phyloP scores from a whole-genome alignment of 78 protist species.

The Acrasis kona region DNA sequence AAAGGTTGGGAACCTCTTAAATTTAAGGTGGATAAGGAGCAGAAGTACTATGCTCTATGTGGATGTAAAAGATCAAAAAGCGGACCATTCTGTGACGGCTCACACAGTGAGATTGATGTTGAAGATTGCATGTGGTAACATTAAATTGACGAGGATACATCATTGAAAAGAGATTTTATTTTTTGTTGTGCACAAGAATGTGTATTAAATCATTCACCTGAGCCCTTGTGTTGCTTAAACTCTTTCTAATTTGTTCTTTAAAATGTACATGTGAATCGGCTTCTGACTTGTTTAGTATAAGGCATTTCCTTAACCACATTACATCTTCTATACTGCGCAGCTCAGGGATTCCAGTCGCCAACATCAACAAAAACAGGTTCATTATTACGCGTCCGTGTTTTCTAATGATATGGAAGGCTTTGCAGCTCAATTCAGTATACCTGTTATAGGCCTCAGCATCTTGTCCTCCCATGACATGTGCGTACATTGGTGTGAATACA shows the following conservation, averaged over 20 bases:
- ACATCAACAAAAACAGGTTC: slow-evolving; percentile 40
- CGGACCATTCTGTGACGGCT: too few relatives aligned
- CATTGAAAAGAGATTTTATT: too few relatives aligned
- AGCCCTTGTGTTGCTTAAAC: not conserved
- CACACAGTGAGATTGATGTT: too few relatives aligned
- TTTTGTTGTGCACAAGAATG: slow-evolving; percentile 19
- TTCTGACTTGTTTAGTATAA: too few relatives aligned
- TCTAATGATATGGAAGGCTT: slow-evolving; percentile 70
- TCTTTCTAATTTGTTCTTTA: not conserved
- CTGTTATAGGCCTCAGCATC: slow-evolving; percentile 36
- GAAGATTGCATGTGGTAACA: too few relatives aligned
- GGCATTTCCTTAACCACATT: not conserved
- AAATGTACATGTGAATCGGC: too few relatives aligned
- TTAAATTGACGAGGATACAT: too few relatives aligned
- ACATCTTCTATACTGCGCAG: slow-evolving; percentile 53
- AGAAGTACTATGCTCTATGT: too few relatives aligned
- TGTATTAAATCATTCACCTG: slow-evolving; percentile 11
- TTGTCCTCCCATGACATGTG: slow-evolving; percentile 61
- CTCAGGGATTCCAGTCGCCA: slow-evolving; percentile 89
- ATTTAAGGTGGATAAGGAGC: too few relatives aligned
- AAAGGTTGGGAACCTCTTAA: too few relatives aligned
- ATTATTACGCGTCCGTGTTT: slow-evolving; percentile 61
- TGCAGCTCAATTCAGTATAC: slow-evolving; percentile 49
- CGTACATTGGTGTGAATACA: slow-evolving; percentile 86
- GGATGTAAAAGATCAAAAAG: too few relatives aligned